phyloP scores from a whole-genome alignment of 441 rosid genomes.

The Jatropha multifida region DNA sequence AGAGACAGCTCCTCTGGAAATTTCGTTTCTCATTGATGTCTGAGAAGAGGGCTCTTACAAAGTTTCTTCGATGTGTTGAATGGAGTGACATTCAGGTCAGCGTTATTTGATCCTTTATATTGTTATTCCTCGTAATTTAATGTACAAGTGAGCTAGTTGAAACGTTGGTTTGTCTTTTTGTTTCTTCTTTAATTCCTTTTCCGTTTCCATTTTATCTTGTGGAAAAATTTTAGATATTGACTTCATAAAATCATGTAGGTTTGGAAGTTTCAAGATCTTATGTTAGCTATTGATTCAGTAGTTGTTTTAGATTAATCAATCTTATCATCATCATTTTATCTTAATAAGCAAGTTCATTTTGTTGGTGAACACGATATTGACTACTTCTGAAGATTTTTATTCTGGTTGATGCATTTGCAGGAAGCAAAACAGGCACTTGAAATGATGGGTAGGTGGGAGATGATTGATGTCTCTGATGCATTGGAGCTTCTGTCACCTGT shows the following conservation, averaged over 20 bases:
- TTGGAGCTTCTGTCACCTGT: slow-evolving; percentile 93
- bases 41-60: slow-evolving; percentile 96
- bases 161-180: slow-evolving; percentile 2
- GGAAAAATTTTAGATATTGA: neutral
- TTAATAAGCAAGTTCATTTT: neutral
- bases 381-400: slow-evolving; percentile 24
- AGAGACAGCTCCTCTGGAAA: slow-evolving; percentile 98
- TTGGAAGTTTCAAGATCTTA: neutral
- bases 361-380: slow-evolving; percentile 10
- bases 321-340: neutral
- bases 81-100: slow-evolving; percentile 98
- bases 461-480: slow-evolving; percentile 94
- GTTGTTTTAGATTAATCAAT: slow-evolving; percentile 1
- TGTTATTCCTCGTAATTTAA: neutral
- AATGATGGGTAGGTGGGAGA: slow-evolving; percentile 93
- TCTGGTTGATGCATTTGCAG: slow-evolving; percentile 51
- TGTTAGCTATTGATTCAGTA: neutral
- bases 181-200: slow-evolving; percentile 13
- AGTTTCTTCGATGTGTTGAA: slow-evolving; percentile 95
- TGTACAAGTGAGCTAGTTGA: slow-evolving; percentile 7
- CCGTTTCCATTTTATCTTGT: neutral
- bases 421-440: slow-evolving; percentile 97
- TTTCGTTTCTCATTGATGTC: slow-evolving; percentile 94
- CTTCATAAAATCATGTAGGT: neutral
- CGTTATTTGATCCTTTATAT: slow-evolving; percentile 11